Base-by-base conservation (phyloP, 257 asterid species). In the Salvia splendens region DNA sequence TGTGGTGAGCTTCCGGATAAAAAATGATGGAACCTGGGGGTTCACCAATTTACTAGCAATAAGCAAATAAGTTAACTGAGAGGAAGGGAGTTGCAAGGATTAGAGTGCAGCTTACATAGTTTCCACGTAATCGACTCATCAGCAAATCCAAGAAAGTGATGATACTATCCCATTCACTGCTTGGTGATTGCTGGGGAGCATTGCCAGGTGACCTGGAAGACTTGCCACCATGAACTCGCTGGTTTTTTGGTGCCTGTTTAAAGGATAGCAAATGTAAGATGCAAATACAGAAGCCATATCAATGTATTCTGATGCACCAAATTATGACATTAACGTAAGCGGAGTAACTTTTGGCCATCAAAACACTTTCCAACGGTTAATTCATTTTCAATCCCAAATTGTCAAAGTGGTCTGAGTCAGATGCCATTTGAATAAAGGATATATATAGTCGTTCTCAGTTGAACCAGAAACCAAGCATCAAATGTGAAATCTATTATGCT, bases 201-300 rank as follows among this genome's bases (percentile, higher is more conserved):
- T 84, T 90, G 45, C 78, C 71, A 35, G 99, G 99, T 28, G 99
- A 91, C 78, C 96, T 88, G 33, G 95, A 80, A 49, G 91, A 77
- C 81, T 94, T 94, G 51, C 96, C 99, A 43, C 97, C 99, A 85
- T 94, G 99, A 71, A 91, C 95, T 76, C 99, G 89, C 67, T 82
- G 92, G 64, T 65, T 78, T 80, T 91, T 94, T 15, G 97, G 99
- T 55, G 96, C 99, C 99, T 94, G 71, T 47, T 36, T 36, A 61
- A 72, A 48, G 60, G 55, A 5, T 9, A 64, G 40, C 1, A 50
- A 60, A 46, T 12, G 42, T 66, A 47, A 51, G 69, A 64, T 46
- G 72, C 58, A 61, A 56, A 11, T 45, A 46, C 33, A 70, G 24
- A 73, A 71, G 5, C 40, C 40, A 74, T n/a, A 16, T 41, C 7